Conservation (phyloP, 2,329 filamentous ascomycete genomes). For the Aspergillus sp. region DNA sequence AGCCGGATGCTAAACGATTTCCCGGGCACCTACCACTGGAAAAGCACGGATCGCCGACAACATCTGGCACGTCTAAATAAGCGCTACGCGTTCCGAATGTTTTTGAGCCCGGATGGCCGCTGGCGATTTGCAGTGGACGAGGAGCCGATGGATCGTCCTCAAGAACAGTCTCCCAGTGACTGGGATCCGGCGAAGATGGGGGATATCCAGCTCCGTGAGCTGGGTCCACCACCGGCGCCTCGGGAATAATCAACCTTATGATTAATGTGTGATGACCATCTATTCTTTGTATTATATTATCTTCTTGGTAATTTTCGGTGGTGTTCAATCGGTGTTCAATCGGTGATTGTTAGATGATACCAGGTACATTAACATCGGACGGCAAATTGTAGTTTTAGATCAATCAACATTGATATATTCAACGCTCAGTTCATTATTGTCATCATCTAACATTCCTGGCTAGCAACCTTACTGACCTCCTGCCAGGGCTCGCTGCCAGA, state of each 20-base stretch:
- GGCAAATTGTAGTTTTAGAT: too few relatives aligned
- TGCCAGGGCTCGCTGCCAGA: too few relatives aligned
- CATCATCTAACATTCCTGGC: too few relatives aligned
- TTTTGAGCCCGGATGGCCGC: slow-evolving; percentile 19
- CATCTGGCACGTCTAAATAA: slow-evolving; percentile 21
- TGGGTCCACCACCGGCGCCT: neutral
- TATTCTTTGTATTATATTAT: neutral
- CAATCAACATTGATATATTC: too few relatives aligned
- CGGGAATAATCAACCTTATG: neutral
- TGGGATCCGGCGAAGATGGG: slow-evolving; percentile 1
- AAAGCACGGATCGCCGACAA: slow-evolving; percentile 17
- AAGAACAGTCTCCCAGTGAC: neutral
- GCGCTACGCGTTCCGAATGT: slow-evolving; percentile 26
- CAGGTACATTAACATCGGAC: neutral
- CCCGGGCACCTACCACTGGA: slow-evolving; percentile 22
- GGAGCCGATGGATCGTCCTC: slow-evolving; percentile 11
- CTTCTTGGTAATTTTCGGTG: neutral
- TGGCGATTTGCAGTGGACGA: slow-evolving; percentile 28
- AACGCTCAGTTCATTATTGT: too few relatives aligned
- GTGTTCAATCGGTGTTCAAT: neutral
- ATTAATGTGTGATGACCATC: neutral
- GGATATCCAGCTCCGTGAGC: slow-evolving; percentile 2
- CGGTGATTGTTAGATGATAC: neutral
- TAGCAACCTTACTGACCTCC: too few relatives aligned
- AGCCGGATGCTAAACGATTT: slow-evolving; percentile 27